Evolutionary conservation across 495 filamentous ascomycete species (phyloP).

Genomic region (Penicillium tannophilum): DNA sequence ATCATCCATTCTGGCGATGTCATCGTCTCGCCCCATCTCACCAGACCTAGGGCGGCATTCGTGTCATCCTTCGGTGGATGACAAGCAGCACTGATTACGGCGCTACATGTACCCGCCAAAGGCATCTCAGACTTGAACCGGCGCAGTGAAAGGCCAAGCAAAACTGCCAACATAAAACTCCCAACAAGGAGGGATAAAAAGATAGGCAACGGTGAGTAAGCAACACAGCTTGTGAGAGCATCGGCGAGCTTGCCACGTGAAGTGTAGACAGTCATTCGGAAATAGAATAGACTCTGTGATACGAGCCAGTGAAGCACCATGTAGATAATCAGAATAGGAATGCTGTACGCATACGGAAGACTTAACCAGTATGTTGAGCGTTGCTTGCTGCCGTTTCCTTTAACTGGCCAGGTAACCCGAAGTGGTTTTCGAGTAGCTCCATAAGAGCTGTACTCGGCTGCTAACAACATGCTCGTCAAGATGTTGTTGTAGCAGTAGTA

Average conservation of each 20-base stretch:
- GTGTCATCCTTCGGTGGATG: slow-evolving; percentile 13
- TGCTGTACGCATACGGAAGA: slow-evolving; percentile 42
- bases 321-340: slow-evolving; percentile 32
- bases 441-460: slow-evolving; percentile 36
- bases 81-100: slow-evolving; percentile 46
- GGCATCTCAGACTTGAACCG: slow-evolving; percentile 39
- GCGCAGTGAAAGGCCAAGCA: slow-evolving; percentile 17
- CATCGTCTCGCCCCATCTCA: slow-evolving; percentile 18
- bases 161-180: slow-evolving; percentile 11
- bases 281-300: slow-evolving; percentile 44
- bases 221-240: slow-evolving; percentile 33
- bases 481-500: slow-evolving; percentile 45
- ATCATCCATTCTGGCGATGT: neutral
- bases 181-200: slow-evolving; percentile 32
- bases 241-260: slow-evolving; percentile 21
- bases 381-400: slow-evolving; percentile 37
- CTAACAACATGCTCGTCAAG: slow-evolving; percentile 44
- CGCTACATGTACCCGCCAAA: slow-evolving; percentile 42
- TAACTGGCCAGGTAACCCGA: slow-evolving; percentile 45
- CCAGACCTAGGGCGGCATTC: neutral
- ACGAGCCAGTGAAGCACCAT: slow-evolving; percentile 43
- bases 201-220: neutral
- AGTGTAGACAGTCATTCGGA: slow-evolving; percentile 23
- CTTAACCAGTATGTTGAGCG: slow-evolving; percentile 43
- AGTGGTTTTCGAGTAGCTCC: slow-evolving; percentile 35